Evolutionary conservation across 129 eudicot genomes (phyloP).

Genomic region (Glebionis coronaria): DNA sequence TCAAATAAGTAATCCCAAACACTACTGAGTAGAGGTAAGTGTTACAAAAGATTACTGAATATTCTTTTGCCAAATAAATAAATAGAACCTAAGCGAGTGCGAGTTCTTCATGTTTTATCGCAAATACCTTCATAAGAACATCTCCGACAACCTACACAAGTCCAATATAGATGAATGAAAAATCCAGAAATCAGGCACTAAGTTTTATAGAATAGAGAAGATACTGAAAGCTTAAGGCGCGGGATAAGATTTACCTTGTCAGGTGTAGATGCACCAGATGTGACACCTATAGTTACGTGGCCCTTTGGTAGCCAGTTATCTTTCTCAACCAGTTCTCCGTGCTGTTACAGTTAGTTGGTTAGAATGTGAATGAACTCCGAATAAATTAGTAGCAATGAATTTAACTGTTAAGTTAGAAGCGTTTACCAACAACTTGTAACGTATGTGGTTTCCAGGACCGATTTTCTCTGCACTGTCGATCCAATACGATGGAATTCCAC

Average conservation of each 20-base stretch:
- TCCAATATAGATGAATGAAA: slow-evolving; percentile 19
- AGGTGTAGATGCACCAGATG: slow-evolving; percentile 97
- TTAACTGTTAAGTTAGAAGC: slow-evolving; percentile 4
- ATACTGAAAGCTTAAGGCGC: neutral
- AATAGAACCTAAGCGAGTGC: slow-evolving; percentile 39
- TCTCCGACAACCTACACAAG: slow-evolving; percentile 78
- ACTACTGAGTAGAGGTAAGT: slow-evolving; percentile 1
- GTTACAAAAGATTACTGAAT: slow-evolving; percentile 11
- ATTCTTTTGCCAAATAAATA: neutral
- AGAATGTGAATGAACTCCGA: neutral
- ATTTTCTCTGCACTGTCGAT: slow-evolving; percentile 74
- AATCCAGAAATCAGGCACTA: neutral
- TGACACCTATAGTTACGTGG: slow-evolving; percentile 75
- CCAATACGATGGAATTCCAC: slow-evolving; percentile 95
- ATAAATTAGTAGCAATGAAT: neutral
- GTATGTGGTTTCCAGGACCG: slow-evolving; percentile 79
- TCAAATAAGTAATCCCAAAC: too few relatives aligned
- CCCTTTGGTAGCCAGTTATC: slow-evolving; percentile 86
- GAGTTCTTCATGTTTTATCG: slow-evolving; percentile 65
- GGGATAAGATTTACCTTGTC: slow-evolving; percentile 55
- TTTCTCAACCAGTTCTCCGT: slow-evolving; percentile 89
- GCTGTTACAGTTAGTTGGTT: slow-evolving; percentile 41
- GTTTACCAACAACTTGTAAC: slow-evolving; percentile 58
- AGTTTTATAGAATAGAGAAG: too few relatives aligned
- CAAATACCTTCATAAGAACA: slow-evolving; percentile 62